Evolutionary conservation across 306 rosid genomes (phyloP).

Genomic region (Quercus wislizeni): DNA sequence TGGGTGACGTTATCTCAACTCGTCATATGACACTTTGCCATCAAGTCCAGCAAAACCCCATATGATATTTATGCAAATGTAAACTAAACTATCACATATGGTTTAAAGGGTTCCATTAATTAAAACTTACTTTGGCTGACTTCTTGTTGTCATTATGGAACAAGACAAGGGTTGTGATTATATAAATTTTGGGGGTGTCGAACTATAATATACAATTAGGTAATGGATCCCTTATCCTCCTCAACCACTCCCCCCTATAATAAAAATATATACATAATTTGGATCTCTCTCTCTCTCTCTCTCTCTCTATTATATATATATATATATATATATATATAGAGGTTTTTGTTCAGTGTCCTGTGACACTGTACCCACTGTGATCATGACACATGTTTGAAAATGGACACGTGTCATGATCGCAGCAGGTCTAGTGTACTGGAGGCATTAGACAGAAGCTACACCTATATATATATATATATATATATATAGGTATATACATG

Average conservation of each 20-base stretch:
- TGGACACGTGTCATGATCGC: too few relatives aligned
- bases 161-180: not conserved
- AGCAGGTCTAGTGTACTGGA: too few relatives aligned
- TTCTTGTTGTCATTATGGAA: not conserved
- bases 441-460: too few relatives aligned
- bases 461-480: too few relatives aligned
- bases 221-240: not conserved
- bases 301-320: too few relatives aligned
- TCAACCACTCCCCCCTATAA: not conserved
- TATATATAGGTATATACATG: too few relatives aligned
- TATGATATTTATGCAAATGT: not conserved
- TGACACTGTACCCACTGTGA: too few relatives aligned
- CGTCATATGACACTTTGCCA: not conserved
- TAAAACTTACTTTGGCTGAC: not conserved
- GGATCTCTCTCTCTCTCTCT: too few relatives aligned
- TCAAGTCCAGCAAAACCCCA: not conserved
- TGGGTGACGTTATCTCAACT: not conserved
- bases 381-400: too few relatives aligned
- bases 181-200: not conserved
- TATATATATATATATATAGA: too few relatives aligned
- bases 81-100: not conserved
- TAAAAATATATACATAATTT: too few relatives aligned
- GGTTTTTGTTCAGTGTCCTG: too few relatives aligned
- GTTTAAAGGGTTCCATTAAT: not conserved
- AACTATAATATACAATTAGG: not conserved